Conservation (phyloP, 2,329 filamentous ascomycete genomes). For the Monosporascus sp. region DNA sequence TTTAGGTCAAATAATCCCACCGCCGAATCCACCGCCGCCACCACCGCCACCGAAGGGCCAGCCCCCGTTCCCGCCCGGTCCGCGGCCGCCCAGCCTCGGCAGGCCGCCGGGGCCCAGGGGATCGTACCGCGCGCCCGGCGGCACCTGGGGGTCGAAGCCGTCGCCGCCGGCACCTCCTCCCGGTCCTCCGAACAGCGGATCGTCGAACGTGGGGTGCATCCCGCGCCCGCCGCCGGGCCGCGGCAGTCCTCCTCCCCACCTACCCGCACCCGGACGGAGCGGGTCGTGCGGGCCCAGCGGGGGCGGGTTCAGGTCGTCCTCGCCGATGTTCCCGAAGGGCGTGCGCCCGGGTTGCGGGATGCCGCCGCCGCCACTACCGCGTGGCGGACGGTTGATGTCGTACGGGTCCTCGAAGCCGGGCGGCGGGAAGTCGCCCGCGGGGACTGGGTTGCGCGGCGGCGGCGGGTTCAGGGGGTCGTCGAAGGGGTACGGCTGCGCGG, state of each 20-base stretch:
- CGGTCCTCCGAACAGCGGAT: slow-evolving; percentile 69
- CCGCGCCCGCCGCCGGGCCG: slow-evolving; percentile 63
- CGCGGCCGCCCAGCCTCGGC: slow-evolving; percentile 40
- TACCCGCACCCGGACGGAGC: slow-evolving; percentile 61
- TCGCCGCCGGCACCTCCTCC: slow-evolving; percentile 41
- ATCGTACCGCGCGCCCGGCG: slow-evolving; percentile 89
- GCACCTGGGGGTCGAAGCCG: slow-evolving; percentile 64
- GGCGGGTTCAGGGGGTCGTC: slow-evolving; percentile 60
- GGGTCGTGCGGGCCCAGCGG: slow-evolving; percentile 84
- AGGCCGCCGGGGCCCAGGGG: slow-evolving; percentile 66
- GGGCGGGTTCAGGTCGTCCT: slow-evolving; percentile 82
- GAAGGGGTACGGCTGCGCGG: slow-evolving; percentile 64
- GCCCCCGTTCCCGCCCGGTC: slow-evolving; percentile 33
- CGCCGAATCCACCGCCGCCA: slow-evolving; percentile 21
- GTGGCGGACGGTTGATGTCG: slow-evolving; percentile 67
- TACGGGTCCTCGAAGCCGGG: slow-evolving; percentile 93
- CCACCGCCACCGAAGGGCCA: slow-evolving; percentile 32
- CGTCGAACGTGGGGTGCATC: slow-evolving; percentile 95
- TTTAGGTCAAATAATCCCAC: too few relatives aligned
- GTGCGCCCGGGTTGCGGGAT: slow-evolving; percentile 38
- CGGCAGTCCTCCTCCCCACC: slow-evolving; percentile 52
- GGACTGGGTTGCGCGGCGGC: slow-evolving; percentile 57
- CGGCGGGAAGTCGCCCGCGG: slow-evolving; percentile 71
- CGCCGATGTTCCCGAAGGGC: slow-evolving; percentile 65
- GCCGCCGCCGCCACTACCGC: slow-evolving; percentile 30